A percentile compares a stretch with the other conserved stretches of the same genome.
Evolutionary conservation across 148 eudicot genomes (phyloP).

Genomic region (Bassia scoparia): DNA sequence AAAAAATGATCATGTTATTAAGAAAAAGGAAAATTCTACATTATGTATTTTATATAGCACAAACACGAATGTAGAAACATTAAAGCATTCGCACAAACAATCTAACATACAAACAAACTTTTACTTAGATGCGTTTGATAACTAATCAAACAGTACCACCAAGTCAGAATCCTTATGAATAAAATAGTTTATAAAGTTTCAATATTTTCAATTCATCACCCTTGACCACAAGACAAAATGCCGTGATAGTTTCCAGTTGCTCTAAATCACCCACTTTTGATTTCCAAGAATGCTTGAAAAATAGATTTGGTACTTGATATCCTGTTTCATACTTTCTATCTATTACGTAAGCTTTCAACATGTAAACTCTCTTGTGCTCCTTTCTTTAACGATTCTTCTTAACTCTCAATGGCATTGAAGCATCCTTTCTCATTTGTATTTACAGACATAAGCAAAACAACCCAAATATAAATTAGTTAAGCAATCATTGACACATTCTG

Average conservation of each 20-base stretch:
- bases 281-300: conserved; percentile 78
- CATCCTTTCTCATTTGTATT: conserved; percentile 79
- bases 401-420: conserved; percentile 76
- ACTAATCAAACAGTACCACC: too few species aligned
- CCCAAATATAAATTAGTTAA: conserved; percentile 15
- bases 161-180: too few species aligned
- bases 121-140: too few species aligned
- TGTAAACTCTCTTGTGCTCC: conserved; percentile 91
- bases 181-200: too few species aligned
- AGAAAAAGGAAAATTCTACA: too few species aligned
- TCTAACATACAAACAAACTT: too few species aligned
- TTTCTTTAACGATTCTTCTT: conserved; percentile 89
- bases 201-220: too few species aligned
- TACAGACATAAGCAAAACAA: conserved; percentile 57
- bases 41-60: too few species aligned
- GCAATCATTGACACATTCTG: too few species aligned
- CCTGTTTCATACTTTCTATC: conserved; percentile 62
- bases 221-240: conserved; percentile 84
- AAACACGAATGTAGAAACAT: too few species aligned
- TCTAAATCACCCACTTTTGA: conserved; percentile 85
- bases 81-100: too few species aligned
- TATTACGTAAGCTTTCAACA: conserved; percentile 73
- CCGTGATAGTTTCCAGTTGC: conserved; percentile 84
- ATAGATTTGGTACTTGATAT: conserved; percentile 57
- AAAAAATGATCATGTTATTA: too few species aligned